Evolutionary conservation across 2,329 filamentous ascomycete genomes (phyloP).

Genomic region (Amauroascus niger): DNA sequence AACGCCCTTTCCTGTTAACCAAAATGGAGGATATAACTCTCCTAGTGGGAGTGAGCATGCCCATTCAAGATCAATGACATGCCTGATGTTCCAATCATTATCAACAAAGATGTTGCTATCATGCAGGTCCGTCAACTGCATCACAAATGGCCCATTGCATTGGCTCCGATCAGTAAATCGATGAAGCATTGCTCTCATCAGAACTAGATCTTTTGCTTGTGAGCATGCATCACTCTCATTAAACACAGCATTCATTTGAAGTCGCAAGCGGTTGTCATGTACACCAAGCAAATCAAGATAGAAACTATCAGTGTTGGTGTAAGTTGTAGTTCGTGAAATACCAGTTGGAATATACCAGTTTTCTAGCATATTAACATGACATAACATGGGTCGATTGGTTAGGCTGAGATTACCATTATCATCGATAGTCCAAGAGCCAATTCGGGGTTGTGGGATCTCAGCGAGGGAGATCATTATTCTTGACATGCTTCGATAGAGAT

Average conservation of each 20-base stretch:
- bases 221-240: constrained; percentile 3
- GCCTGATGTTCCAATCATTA: constrained; percentile 29
- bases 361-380: constrained; percentile 18
- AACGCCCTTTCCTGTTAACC: constrained; percentile 18
- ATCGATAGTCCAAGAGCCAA: constrained; percentile 23
- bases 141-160: constrained; percentile 27
- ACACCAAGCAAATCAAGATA: constrained; percentile 19
- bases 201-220: constrained; percentile 20
- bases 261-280: constrained; percentile 21
- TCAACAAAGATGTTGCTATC: constrained; percentile 15
- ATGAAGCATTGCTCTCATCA: constrained; percentile 23
- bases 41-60: constrained; percentile 26
- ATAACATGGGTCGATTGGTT: constrained; percentile 20
- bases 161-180: constrained; percentile 25
- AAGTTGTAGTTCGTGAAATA: constrained; percentile 21
- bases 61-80: constrained; percentile 32
- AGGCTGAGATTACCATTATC: constrained; percentile 17
- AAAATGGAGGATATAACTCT: constrained; percentile 20
- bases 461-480: constrained; percentile 18
- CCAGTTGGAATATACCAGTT: constrained; percentile 20
- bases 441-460: constrained; percentile 15
- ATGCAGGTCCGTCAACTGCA: constrained; percentile 33
- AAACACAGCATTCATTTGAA: constrained; percentile 20
- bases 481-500: constrained; percentile 18
- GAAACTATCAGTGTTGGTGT: constrained; percentile 19